A percentile compares a stretch with the other conserved stretches of the same genome.
These are phyloP conservation scores for Athelia sp. DNA, from an alignment of 1,284 basidiomycete genomes.

Conservation along the genomic window DNA sequence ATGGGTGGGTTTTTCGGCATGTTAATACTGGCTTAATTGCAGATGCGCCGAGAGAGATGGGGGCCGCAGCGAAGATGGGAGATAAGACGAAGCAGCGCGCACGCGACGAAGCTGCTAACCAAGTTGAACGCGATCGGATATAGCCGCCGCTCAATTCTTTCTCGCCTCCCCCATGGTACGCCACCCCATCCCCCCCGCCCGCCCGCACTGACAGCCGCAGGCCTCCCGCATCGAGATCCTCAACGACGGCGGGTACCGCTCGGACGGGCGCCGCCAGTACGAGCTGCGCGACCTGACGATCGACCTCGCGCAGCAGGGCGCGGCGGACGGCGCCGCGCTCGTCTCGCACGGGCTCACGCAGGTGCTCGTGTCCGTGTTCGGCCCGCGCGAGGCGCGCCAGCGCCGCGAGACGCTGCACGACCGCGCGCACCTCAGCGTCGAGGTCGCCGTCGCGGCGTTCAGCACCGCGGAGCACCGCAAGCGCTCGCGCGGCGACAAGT, in stretches of 20 bases:
- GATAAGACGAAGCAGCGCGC: background rate
- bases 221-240: constrained; percentile 83
- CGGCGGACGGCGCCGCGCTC: constrained; percentile 81
- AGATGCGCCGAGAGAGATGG: too few species aligned
- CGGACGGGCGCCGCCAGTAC: constrained; percentile 86
- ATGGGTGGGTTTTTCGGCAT: constrained; percentile 5
- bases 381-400: constrained; percentile 84
- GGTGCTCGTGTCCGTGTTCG: constrained; percentile 84
- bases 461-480: constrained; percentile 78
- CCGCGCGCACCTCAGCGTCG: constrained; percentile 81
- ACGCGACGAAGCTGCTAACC: background rate
- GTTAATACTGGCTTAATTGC: too few species aligned
- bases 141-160: too few species aligned
- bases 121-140: background rate
- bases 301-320: constrained; percentile 70
- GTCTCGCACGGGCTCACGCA: constrained; percentile 89
- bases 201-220: constrained; percentile 29
- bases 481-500: constrained; percentile 85
- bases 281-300: constrained; percentile 85
- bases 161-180: background rate
- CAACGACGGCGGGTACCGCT: constrained; percentile 84
- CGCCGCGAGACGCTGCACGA: constrained; percentile 75
- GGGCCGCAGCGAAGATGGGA: background rate
- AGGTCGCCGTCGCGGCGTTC: constrained; percentile 82
- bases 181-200: background rate